These are phyloP conservation scores for Sutorius eximius DNA, from an alignment of 1,284 basidiomycete genomes.

Conservation along the genomic window DNA sequence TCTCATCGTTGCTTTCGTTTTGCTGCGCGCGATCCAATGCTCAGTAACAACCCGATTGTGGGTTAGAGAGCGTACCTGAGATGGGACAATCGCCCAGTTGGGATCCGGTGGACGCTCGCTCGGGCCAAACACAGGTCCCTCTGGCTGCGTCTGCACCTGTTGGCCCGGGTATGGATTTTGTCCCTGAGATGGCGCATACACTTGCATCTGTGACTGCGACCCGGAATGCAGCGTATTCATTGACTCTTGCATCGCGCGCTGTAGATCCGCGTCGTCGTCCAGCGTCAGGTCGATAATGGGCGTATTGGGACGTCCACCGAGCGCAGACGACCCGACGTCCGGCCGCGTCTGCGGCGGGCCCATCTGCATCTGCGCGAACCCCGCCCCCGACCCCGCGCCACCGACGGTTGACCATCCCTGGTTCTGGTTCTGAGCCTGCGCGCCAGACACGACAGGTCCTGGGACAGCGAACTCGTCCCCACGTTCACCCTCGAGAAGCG, in stretches of 20 bases:
- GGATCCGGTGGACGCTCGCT: constrained; percentile 60
- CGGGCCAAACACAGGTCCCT: constrained; percentile 49
- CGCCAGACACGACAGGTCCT: neutral
- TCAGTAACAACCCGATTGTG: neutral
- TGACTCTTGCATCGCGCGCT: constrained; percentile 54
- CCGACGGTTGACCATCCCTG: constrained; percentile 14
- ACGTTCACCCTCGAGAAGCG: constrained; percentile 56
- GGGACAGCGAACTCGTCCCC: constrained; percentile 27
- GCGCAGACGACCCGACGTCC: constrained; percentile 8
- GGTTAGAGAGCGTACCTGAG: constrained; percentile 47
- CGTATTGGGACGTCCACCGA: constrained; percentile 36
- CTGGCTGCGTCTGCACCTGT: constrained; percentile 25
- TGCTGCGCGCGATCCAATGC: constrained; percentile 19
- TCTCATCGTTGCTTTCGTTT: constrained; percentile 37
- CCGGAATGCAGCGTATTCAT: constrained; percentile 37
- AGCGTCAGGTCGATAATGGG: constrained; percentile 54
- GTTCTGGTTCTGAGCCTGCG: constrained; percentile 9
- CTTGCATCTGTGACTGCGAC: constrained; percentile 11
- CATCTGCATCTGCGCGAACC: neutral
- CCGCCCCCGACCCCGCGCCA: neutral
- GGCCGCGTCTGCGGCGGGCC: constrained; percentile 2
- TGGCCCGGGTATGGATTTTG: constrained; percentile 1
- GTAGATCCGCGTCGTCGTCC: constrained; percentile 54
- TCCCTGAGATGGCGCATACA: constrained; percentile 8
- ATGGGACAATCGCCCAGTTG: constrained; percentile 66